Conservation (phyloP, 1,139 yeast genomes). For the Hansenula sp. region DNA sequence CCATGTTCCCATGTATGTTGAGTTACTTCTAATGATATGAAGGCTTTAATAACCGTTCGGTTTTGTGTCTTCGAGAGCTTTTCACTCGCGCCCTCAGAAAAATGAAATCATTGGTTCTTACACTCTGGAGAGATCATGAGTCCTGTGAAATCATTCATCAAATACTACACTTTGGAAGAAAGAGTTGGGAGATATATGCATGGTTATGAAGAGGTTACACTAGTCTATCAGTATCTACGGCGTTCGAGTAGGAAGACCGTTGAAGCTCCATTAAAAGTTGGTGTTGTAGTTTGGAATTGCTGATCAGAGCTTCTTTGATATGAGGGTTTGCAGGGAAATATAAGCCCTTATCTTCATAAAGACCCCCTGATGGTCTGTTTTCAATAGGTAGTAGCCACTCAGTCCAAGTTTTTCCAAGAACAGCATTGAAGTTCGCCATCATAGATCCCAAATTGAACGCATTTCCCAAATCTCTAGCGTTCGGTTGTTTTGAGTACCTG, state of each 20-base stretch:
- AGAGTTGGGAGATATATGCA: neutral
- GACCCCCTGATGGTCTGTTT: constrained; percentile 23
- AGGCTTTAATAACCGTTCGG: no score
- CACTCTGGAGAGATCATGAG: no score
- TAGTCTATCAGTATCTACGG: neutral
- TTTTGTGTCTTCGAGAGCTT: no score
- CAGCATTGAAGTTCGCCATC: constrained; percentile 53
- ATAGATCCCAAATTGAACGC: constrained; percentile 68
- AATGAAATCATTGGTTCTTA: no score
- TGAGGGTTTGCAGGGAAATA: constrained; percentile 45
- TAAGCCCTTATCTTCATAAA: constrained; percentile 42
- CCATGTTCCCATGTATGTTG: no score
- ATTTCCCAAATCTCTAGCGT: constrained; percentile 47
- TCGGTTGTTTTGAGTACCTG: constrained; percentile 35
- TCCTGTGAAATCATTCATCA: no score
- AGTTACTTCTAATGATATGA: no score
- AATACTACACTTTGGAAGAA: neutral
- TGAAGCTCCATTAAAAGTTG: constrained; percentile 43
- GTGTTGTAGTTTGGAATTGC: constrained; percentile 42
- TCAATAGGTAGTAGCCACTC: constrained; percentile 73
- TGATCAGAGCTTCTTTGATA: constrained; percentile 37
- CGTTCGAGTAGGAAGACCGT: neutral
- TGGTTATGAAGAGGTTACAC: neutral
- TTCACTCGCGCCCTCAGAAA: neutral
- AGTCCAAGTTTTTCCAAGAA: constrained; percentile 65